A percentile compares a stretch with the other conserved stretches of the same genome.
These are phyloP conservation scores for Fonsecaea monophora DNA, from an alignment of 2,329 filamentous ascomycete species.

Conservation along the genomic window DNA sequence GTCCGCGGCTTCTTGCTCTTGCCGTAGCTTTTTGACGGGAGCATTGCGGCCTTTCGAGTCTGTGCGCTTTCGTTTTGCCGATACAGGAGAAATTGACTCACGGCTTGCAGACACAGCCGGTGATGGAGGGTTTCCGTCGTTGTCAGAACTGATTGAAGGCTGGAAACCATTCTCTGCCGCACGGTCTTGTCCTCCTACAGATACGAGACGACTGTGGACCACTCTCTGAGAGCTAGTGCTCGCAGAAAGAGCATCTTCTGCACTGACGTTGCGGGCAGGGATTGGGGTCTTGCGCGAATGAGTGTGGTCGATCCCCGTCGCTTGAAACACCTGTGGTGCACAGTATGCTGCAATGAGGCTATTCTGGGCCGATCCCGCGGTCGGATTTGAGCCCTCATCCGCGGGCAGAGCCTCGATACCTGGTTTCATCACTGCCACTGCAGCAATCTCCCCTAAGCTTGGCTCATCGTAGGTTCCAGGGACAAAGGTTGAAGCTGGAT, in stretches of 20 bases:
- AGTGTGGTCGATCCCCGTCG: neutral
- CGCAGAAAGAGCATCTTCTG: neutral
- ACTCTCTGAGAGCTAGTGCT: neutral
- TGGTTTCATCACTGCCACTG: neutral
- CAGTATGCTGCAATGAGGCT: neutral
- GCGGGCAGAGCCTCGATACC: neutral
- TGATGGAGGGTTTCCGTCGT: neutral
- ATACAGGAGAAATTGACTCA: neutral
- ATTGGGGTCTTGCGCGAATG: neutral
- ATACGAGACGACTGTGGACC: neutral
- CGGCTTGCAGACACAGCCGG: neutral
- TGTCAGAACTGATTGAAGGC: neutral
- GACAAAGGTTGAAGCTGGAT: conserved; percentile 9
- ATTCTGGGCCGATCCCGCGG: neutral
- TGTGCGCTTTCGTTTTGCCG: conserved; percentile 13
- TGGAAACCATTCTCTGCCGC: neutral
- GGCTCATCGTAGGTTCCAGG: conserved; percentile 6
- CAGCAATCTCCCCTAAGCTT: neutral
- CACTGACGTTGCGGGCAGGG: neutral
- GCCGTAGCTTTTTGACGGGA: conserved; percentile 8
- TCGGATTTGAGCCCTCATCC: neutral
- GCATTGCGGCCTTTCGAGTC: neutral
- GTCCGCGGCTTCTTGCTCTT: too few relatives aligned
- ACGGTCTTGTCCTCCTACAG: neutral
- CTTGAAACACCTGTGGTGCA: neutral